Percentiles rank a stretch among this genome's conserved stretches.
Evolutionary conservation across 116 monocot genomes (phyloP).

Genomic region (Papilionanthe hybrid): DNA sequence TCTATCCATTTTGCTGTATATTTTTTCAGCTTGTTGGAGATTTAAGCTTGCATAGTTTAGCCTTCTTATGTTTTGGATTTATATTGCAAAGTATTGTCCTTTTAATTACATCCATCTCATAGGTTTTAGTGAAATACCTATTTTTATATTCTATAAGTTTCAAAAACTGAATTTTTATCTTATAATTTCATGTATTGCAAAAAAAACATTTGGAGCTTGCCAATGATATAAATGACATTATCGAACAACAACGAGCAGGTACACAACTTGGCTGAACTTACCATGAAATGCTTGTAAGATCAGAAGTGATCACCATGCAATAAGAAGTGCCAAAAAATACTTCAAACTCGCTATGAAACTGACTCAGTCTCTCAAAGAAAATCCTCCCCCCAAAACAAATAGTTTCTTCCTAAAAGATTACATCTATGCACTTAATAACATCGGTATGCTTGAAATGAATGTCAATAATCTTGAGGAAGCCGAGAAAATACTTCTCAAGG

Average conservation of each 20-base stretch:
- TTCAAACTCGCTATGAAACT: conserved; percentile 81
- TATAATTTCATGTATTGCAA: conserved; percentile 27
- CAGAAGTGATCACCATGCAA: conserved; percentile 74
- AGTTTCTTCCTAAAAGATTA: conserved; percentile 64
- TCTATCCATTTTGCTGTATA: no score
- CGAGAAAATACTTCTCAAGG: conserved; percentile 62
- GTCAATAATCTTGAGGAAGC: conserved; percentile 85
- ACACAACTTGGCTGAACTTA: conserved; percentile 96
- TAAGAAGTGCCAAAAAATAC: conserved; percentile 81
- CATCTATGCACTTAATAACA: conserved; percentile 84
- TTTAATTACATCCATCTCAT: background rate
- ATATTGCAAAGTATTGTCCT: background rate
- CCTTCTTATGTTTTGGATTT: no score
- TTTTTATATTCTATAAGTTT: background rate
- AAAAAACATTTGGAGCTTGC: conserved; percentile 85
- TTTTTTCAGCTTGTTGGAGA: background rate
- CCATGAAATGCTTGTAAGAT: conserved; percentile 72
- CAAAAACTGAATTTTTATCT: background rate
- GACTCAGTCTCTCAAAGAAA: conserved; percentile 55
- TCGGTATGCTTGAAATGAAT: conserved; percentile 14
- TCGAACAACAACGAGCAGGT: conserved; percentile 89
- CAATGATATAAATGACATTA: conserved; percentile 69
- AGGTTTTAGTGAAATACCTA: background rate
- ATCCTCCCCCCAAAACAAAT: conserved; percentile 21
- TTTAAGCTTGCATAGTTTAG: background rate